Percentiles rank a stretch among this genome's conserved stretches.
These are phyloP conservation scores for Trifolium fragiferum DNA, from an alignment of 306 rosid genomes.

Conservation along the genomic window DNA sequence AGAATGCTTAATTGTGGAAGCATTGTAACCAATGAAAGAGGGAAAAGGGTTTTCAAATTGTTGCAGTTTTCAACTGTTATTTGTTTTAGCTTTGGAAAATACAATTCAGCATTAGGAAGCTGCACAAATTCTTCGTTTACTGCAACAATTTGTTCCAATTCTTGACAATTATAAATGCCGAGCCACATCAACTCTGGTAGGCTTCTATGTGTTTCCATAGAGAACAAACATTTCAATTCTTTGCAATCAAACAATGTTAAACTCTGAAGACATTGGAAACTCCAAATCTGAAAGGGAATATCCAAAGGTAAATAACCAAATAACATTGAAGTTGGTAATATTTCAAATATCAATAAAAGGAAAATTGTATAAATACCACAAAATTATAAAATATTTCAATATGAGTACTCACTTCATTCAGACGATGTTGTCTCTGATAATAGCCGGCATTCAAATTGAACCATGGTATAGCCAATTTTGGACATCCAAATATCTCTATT, in stretches of 20 bases:
- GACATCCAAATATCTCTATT: fast-evolving
- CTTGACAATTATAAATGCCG: not conserved
- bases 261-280: not conserved
- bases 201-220: not conserved
- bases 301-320: not conserved
- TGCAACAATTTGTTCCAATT: not conserved
- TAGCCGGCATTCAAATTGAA: no score
- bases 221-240: not conserved
- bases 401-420: no score
- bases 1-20: not conserved
- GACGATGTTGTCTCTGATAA: no score
- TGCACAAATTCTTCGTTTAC: not conserved
- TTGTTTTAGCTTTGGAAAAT: not conserved
- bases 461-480: no score
- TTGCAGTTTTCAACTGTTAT: not conserved
- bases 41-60: slow-evolving; percentile 15
- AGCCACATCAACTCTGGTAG: not conserved
- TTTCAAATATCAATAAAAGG: not conserved
- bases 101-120: not conserved
- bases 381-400: no score
- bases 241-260: not conserved
- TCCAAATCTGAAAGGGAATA: not conserved
- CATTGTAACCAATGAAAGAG: slow-evolving; percentile 1
- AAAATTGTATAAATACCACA: not conserved
- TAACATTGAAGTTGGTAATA: not conserved